Evolutionary conservation across 768 basidiomycete genomes (phyloP).

Genomic region (Omphalotus guepiniiformis): DNA sequence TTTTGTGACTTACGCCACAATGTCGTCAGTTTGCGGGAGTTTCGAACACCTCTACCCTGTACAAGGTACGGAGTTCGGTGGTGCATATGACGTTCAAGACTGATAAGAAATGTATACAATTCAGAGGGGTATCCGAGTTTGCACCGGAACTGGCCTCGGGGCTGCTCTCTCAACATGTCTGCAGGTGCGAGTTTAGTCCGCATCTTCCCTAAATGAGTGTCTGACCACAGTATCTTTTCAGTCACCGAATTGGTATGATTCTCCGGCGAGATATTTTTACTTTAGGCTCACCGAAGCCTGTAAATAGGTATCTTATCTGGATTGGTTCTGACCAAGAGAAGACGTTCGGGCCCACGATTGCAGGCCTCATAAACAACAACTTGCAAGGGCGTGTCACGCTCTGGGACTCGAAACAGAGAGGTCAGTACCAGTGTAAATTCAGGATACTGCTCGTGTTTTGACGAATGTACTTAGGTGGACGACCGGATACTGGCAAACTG

Average conservation of each 20-base stretch:
- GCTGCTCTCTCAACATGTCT: conserved; percentile 78
- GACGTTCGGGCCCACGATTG: conserved; percentile 80
- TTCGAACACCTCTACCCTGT: conserved; percentile 72
- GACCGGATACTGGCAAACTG: conserved; percentile 77
- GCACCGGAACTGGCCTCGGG: conserved; percentile 82
- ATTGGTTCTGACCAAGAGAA: conserved; percentile 83
- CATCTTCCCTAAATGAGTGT: background rate
- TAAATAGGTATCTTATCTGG: conserved; percentile 72
- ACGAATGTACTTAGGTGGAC: conserved; percentile 39
- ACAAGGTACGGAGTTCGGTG: conserved; percentile 32
- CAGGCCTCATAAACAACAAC: conserved; percentile 62
- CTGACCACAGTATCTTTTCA: conserved; percentile 17
- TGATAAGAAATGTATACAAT: too few species aligned
- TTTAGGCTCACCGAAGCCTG: too few species aligned
- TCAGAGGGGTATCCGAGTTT: conserved; percentile 71
- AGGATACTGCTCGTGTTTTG: conserved; percentile 1
- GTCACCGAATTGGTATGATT: conserved; percentile 42
- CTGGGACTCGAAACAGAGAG: conserved; percentile 76
- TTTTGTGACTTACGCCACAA: background rate
- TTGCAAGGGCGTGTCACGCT: conserved; percentile 65
- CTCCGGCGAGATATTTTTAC: background rate
- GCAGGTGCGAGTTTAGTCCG: conserved; percentile 47
- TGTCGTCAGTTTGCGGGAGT: conserved; percentile 66
- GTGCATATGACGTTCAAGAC: background rate
- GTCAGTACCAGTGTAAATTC: conserved; percentile 22